phyloP scores from a whole-genome alignment of 202 grass and related monocot genomes.

The Carex sylvatica region DNA sequence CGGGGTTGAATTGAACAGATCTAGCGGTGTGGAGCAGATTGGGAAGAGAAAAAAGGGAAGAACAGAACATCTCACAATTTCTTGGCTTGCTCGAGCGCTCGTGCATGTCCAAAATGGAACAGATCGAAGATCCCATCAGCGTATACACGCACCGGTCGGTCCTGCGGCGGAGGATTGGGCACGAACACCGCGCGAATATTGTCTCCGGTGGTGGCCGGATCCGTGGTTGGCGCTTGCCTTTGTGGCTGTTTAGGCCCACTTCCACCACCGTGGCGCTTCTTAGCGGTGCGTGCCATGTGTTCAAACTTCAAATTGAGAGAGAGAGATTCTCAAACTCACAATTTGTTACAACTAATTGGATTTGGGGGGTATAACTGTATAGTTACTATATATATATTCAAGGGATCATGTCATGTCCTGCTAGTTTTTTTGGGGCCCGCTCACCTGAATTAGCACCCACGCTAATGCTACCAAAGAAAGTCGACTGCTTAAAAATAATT shows the following conservation, averaged over 20 bases:
- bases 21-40: neutral
- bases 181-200: neutral
- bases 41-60: neutral
- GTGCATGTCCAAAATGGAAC: slow-evolving; percentile 98
- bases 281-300: slow-evolving; percentile 33
- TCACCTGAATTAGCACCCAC: too few relatives aligned
- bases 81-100: slow-evolving; percentile 98
- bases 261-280: slow-evolving; percentile 32
- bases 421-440: too few relatives aligned
- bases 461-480: too few relatives aligned
- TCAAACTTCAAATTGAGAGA: neutral
- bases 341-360: neutral
- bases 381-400: too few relatives aligned
- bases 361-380: neutral
- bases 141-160: slow-evolving; percentile 74
- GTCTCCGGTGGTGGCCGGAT: slow-evolving; percentile 22
- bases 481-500: neutral
- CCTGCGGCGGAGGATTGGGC: neutral
- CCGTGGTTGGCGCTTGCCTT: neutral
- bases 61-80: slow-evolving; percentile 34
- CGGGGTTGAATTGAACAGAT: slow-evolving; percentile 2
- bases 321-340: neutral
- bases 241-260: neutral
- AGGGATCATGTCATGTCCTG: too few relatives aligned
- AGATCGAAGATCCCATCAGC: slow-evolving; percentile 98